These are phyloP conservation scores for Scutellaria barbata DNA, from an alignment of 257 asterid species.

Conservation along the genomic window DNA sequence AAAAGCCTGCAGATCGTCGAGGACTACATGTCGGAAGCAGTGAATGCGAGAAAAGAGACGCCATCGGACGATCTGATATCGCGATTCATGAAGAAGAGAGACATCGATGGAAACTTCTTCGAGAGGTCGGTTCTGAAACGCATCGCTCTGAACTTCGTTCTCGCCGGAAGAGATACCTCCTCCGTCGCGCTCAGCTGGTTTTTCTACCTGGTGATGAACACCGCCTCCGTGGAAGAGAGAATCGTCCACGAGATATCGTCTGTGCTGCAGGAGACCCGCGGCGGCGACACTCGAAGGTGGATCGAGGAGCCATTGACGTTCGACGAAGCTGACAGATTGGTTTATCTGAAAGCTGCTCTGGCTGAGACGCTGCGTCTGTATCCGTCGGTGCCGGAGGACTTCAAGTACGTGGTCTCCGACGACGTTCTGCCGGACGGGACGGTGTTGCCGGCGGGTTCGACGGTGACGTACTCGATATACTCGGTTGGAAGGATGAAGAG, in stretches of 20 bases:
- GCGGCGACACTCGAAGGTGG: conserved; percentile 56
- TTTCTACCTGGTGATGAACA: conserved; percentile 74
- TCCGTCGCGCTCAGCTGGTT: conserved; percentile 92
- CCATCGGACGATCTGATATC: conserved; percentile 78
- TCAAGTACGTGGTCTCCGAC: conserved; percentile 67
- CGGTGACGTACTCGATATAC: conserved; percentile 80
- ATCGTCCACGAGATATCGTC: conserved; percentile 55
- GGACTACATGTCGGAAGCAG: conserved; percentile 68
- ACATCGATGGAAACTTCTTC: conserved; percentile 55
- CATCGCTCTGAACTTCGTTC: conserved; percentile 76
- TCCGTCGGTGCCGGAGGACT: conserved; percentile 83
- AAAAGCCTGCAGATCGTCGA: conserved; percentile 62
- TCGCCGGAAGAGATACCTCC: conserved; percentile 84
- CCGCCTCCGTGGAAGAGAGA: conserved; percentile 50
- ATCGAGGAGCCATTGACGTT: conserved; percentile 69
- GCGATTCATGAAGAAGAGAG: conserved; percentile 73
- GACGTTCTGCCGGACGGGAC: conserved; percentile 81
- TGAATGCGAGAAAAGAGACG: conserved; percentile 61
- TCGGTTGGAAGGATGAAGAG: conserved; percentile 74
- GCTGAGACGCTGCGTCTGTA: conserved; percentile 78
- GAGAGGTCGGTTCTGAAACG: conserved; percentile 59
- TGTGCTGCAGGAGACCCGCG: conserved; percentile 52
- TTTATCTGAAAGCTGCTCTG: conserved; percentile 70
- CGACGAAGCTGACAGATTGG: conserved; percentile 71
- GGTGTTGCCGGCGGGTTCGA: conserved; percentile 70